Conservation (phyloP, 2,329 filamentous ascomycete species). For the Fusarium domesticum region DNA sequence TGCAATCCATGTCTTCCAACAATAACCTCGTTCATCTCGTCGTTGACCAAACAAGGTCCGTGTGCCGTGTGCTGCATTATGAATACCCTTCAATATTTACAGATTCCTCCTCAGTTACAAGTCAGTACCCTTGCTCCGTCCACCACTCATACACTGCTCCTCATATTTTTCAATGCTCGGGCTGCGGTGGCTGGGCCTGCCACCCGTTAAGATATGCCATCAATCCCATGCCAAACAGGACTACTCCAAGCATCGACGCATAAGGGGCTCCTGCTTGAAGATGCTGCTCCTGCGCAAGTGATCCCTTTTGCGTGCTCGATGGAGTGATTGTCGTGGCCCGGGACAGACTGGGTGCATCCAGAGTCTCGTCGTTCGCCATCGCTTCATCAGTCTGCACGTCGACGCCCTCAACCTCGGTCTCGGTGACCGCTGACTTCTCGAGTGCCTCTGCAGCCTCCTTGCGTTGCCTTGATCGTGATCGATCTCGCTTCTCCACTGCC, state of each 20-base stretch:
- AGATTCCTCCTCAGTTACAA: slow-evolving; percentile 7
- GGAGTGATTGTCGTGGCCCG: slow-evolving; percentile 50
- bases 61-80: slow-evolving; percentile 33
- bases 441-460: not conserved
- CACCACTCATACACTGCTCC: slow-evolving; percentile 17
- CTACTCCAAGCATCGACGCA: slow-evolving; percentile 77
- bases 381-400: slow-evolving; percentile 16
- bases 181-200: slow-evolving; percentile 47
- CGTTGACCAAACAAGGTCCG: slow-evolving; percentile 26
- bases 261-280: slow-evolving; percentile 63
- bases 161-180: slow-evolving; percentile 33
- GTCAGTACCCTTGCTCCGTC: slow-evolving; percentile 15
- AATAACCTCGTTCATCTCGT: slow-evolving; percentile 34
- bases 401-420: slow-evolving; percentile 17
- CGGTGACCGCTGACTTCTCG: slow-evolving; percentile 23
- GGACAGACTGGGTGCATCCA: slow-evolving; percentile 44
- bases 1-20: slow-evolving; percentile 31
- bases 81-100: slow-evolving; percentile 30
- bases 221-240: slow-evolving; percentile 74
- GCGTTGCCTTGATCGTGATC: slow-evolving; percentile 37
- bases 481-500: slow-evolving; percentile 41
- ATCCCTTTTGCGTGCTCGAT: slow-evolving; percentile 38
- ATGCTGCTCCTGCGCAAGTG: slow-evolving; percentile 43
- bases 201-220: slow-evolving; percentile 87
- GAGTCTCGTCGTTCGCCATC: slow-evolving; percentile 32